phyloP scores from a whole-genome alignment of 306 rosid species.

The Prunus campanulata region DNA sequence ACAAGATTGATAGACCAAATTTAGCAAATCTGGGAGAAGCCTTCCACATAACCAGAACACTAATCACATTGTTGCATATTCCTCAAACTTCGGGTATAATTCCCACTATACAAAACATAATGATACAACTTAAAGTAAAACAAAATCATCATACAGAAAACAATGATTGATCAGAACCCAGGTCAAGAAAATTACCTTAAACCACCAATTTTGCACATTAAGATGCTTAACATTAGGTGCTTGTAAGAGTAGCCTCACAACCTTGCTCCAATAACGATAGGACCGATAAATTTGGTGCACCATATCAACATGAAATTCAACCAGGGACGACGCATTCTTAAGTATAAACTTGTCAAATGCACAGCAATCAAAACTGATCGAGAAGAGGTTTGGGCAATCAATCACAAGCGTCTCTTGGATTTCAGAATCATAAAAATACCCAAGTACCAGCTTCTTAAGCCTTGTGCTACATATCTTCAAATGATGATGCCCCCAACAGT shows the following conservation, averaged over 20 bases:
- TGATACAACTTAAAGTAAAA: not conserved
- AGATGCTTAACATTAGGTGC: constrained; percentile 4
- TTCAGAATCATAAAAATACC: not conserved
- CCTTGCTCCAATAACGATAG: not conserved
- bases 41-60: not conserved
- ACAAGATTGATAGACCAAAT: not conserved
- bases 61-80: not conserved
- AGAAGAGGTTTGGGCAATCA: constrained; percentile 8
- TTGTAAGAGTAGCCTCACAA: not conserved
- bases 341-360: not conserved
- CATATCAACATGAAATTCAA: not conserved
- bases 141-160: not conserved
- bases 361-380: not conserved
- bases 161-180: not conserved
- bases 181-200: not conserved
- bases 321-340: not conserved
- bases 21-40: not conserved
- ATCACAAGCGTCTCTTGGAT: not conserved
- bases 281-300: not conserved
- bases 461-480: constrained; percentile 3
- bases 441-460: not conserved
- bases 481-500: not conserved
- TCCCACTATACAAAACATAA: not conserved
- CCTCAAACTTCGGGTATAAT: not conserved
- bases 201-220: constrained; percentile 10